Conservation (phyloP, 1,284 basidiomycete genomes). For the Sporisorium scitamineum region DNA sequence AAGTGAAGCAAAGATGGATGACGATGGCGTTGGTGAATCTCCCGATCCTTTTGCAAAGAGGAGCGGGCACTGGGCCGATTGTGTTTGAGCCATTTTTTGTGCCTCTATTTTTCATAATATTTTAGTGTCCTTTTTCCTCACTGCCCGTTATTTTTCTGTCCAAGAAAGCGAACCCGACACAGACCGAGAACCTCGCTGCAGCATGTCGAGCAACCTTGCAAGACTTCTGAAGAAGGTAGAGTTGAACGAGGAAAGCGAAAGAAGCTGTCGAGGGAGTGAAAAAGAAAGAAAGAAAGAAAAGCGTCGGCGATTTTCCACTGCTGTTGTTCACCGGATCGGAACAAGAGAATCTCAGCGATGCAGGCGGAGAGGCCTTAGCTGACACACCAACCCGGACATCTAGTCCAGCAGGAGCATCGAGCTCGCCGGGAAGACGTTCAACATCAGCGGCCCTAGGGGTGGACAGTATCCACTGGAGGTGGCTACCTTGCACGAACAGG, state of each 20-base stretch:
- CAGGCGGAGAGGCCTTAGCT: slow-evolving; percentile 32
- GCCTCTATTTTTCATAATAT: no score
- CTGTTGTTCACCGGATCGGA: not conserved
- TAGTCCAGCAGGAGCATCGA: slow-evolving; percentile 11
- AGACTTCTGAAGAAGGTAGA: no score
- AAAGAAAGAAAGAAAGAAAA: not conserved
- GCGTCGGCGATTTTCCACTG: not conserved
- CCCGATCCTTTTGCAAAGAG: not conserved
- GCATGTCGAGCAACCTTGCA: no score
- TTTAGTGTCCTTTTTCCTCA: no score
- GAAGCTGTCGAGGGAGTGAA: no score
- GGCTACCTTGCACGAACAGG: slow-evolving; percentile 32
- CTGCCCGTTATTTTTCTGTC: no score
- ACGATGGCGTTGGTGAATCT: not conserved
- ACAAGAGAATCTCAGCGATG: not conserved
- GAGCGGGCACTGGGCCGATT: no score
- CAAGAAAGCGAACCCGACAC: no score
- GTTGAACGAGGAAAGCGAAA: no score
- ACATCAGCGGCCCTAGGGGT: slow-evolving; percentile 33
- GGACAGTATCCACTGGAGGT: slow-evolving; percentile 42
- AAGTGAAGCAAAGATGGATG: not conserved
- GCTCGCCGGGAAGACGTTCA: slow-evolving; percentile 26
- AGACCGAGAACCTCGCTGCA: no score
- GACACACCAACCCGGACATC: slow-evolving; percentile 18
- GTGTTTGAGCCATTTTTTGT: no score